Evolutionary conservation across 2,329 filamentous ascomycete species (phyloP).

Genomic region (Stagonosporopsis rhizophila): DNA sequence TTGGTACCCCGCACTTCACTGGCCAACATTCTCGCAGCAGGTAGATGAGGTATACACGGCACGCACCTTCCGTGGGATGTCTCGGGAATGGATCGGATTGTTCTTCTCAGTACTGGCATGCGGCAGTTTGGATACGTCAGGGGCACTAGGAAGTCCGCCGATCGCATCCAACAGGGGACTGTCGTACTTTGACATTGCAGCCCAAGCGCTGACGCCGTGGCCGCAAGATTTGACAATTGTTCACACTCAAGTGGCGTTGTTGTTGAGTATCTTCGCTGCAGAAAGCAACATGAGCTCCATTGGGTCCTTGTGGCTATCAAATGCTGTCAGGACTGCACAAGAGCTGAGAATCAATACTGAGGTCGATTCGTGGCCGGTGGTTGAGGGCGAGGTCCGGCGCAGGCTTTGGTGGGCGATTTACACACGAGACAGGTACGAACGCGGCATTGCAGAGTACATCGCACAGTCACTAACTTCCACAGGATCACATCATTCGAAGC

Average conservation of each 20-base stretch:
- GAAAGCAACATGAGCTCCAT: slow-evolving; percentile 88
- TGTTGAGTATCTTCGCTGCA: slow-evolving; percentile 79
- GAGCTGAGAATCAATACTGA: slow-evolving; percentile 83
- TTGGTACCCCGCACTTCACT: slow-evolving; percentile 85
- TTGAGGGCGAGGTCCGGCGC: slow-evolving; percentile 86
- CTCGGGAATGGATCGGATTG: slow-evolving; percentile 76
- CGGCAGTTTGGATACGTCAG: slow-evolving; percentile 74
- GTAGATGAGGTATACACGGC: slow-evolving; percentile 78
- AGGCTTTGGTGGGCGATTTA: slow-evolving; percentile 96
- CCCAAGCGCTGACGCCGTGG: slow-evolving; percentile 79
- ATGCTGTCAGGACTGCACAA: slow-evolving; percentile 79
- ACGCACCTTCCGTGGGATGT: slow-evolving; percentile 65
- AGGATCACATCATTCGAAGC: slow-evolving; percentile 79
- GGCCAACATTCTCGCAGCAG: slow-evolving; percentile 79
- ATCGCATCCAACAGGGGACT: slow-evolving; percentile 62
- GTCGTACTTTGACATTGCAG: slow-evolving; percentile 74
- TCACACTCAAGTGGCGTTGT: slow-evolving; percentile 73
- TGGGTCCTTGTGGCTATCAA: slow-evolving; percentile 85
- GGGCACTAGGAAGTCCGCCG: slow-evolving; percentile 62
- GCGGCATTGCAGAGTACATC: slow-evolving; percentile 14
- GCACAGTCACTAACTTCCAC: slow-evolving; percentile 4
- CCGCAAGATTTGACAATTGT: slow-evolving; percentile 78
- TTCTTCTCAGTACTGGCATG: slow-evolving; percentile 86
- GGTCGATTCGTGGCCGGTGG: slow-evolving; percentile 71
- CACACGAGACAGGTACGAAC: slow-evolving; percentile 75